A percentile compares a stretch with the other conserved stretches of the same genome.
Evolutionary conservation across 2,329 filamentous ascomycete species (phyloP).

Genomic region (Tolypocladium inflatum): DNA sequence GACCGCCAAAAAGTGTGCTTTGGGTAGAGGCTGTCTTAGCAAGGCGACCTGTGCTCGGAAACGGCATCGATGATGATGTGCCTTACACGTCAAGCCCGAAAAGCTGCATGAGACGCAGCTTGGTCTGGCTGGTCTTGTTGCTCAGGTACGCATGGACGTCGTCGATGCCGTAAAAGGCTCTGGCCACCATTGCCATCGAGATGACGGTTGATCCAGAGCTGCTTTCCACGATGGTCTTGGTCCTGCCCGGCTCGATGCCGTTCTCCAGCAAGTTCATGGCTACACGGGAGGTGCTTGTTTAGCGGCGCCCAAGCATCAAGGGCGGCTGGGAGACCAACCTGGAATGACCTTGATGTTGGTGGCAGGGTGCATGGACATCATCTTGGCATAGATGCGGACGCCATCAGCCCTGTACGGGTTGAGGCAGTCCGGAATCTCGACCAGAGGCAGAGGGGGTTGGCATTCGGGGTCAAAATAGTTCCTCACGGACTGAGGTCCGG

Average conservation of each 20-base stretch:
- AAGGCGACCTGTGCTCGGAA: background rate
- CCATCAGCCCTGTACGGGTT: constrained; percentile 48
- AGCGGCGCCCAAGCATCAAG: background rate
- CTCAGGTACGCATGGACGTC: constrained; percentile 33
- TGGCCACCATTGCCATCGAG: constrained; percentile 36
- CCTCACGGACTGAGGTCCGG: constrained; percentile 42
- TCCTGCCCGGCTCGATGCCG: constrained; percentile 30
- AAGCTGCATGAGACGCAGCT: constrained; percentile 21
- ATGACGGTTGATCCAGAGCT: constrained; percentile 54
- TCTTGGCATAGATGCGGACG: constrained; percentile 54
- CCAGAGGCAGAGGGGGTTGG: constrained; percentile 46
- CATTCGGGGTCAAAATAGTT: constrained; percentile 50
- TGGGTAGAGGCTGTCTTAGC: constrained; percentile 12
- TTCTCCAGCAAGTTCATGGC: constrained; percentile 39
- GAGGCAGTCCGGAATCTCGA: constrained; percentile 46
- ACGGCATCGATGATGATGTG: background rate
- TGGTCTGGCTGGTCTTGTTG: constrained; percentile 33
- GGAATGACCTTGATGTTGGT: constrained; percentile 55
- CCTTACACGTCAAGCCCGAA: constrained; percentile 23
- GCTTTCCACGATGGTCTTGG: constrained; percentile 46
- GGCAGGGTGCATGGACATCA: constrained; percentile 52
- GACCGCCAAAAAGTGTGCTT: constrained; percentile 21
- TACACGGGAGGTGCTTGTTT: background rate
- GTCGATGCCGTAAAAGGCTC: constrained; percentile 26
- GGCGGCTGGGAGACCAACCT: background rate